These are phyloP conservation scores for Uronychia setigera DNA, from an alignment of 73 alveolate species.

Conservation along the genomic window DNA sequence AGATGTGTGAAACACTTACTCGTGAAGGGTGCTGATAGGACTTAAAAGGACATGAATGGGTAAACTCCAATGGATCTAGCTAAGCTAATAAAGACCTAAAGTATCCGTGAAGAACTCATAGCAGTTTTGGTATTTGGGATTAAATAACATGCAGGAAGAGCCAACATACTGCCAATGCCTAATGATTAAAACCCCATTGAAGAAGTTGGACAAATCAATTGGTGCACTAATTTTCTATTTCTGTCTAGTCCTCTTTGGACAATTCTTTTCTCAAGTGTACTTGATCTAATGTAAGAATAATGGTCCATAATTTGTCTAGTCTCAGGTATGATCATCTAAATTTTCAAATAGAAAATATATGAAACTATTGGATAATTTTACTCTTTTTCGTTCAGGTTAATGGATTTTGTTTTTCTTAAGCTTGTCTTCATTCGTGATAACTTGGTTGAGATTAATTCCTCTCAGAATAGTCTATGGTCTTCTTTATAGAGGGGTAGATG, in stretches of 20 bases:
- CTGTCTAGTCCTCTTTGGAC: not conserved
- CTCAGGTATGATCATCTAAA: too few species aligned
- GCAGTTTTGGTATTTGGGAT: conserved; percentile 16
- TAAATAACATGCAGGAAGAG: conserved; percentile 28
- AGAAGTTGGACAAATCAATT: conserved; percentile 23
- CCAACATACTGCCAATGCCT: conserved; percentile 47
- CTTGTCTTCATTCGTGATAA: too few species aligned
- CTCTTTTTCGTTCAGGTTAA: too few species aligned
- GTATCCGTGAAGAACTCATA: conserved; percentile 22
- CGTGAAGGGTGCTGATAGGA: conserved; percentile 76
- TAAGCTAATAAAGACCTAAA: conserved; percentile 28
- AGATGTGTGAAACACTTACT: conserved; percentile 73
- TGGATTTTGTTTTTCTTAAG: too few species aligned
- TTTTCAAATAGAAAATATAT: too few species aligned
- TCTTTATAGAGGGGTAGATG: too few species aligned
- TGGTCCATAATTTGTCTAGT: too few species aligned
- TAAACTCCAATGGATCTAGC: conserved; percentile 73
- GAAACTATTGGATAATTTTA: too few species aligned
- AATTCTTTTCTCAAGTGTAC: not conserved
- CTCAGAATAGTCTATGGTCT: too few species aligned
- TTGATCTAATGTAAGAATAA: not conserved
- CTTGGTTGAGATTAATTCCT: not conserved
- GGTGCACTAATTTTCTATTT: conserved; percentile 37
- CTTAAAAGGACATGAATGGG: conserved; percentile 53
- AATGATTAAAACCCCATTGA: conserved; percentile 59